Conservation (phyloP, 768 basidiomycete genomes). For the Mycena polygramma region DNA sequence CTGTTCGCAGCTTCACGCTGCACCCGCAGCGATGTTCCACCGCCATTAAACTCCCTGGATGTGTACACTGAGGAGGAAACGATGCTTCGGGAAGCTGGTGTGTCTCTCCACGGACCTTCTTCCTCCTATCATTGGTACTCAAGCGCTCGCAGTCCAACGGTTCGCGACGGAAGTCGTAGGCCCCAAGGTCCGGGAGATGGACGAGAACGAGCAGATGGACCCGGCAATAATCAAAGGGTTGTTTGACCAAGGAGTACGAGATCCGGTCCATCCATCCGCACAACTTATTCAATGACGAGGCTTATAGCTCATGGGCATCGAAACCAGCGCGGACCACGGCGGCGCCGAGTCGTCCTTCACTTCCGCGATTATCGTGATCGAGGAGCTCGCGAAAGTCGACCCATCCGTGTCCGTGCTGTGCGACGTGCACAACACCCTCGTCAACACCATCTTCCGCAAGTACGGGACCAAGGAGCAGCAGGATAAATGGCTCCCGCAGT, state of each 20-base stretch:
- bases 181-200: constrained; percentile 97
- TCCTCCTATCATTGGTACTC: not conserved
- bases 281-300: constrained; percentile 17
- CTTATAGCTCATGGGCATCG: constrained; percentile 96
- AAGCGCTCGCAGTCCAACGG: constrained; percentile 70
- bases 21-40: constrained; percentile 43
- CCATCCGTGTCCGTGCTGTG: constrained; percentile 96
- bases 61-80: constrained; percentile 94
- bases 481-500: constrained; percentile 88
- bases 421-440: constrained; percentile 98
- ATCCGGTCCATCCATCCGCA: constrained; percentile 6
- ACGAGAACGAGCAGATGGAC: constrained; percentile 97
- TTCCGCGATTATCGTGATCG: constrained; percentile 95
- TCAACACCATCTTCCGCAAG: constrained; percentile 92
- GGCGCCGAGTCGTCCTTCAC: constrained; percentile 95
- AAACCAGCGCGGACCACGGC: constrained; percentile 85
- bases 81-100: constrained; percentile 93
- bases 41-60: constrained; percentile 73
- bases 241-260: constrained; percentile 93
- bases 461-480: constrained; percentile 89
- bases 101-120: constrained; percentile 36
- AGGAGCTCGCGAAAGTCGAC: constrained; percentile 96
- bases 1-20: constrained; percentile 54
- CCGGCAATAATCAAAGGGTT: constrained; percentile 86
- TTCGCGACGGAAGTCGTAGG: constrained; percentile 92